phyloP scores from a whole-genome alignment of 2,329 filamentous ascomycete species.

The Fragosphaeria purpurea region DNA sequence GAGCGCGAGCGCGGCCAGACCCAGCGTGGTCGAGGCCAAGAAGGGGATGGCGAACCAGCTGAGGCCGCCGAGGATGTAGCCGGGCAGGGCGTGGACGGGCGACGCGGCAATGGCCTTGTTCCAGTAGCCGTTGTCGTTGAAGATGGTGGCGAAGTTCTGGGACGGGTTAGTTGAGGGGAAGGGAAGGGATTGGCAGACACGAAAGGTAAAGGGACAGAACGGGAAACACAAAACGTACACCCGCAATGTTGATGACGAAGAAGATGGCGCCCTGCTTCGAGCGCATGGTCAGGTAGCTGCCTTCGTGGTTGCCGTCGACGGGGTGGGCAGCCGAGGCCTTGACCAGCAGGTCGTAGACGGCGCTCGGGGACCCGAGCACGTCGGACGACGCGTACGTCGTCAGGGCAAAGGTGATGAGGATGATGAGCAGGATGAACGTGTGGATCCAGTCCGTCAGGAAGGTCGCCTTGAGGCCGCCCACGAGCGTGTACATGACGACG shows the following conservation, averaged over 20 bases:
- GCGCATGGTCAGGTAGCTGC: constrained; percentile 80
- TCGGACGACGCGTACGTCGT: constrained; percentile 68
- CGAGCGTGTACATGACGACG: constrained; percentile 69
- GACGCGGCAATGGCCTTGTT: constrained; percentile 89
- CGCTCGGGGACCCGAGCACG: constrained; percentile 61
- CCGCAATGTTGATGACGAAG: constrained; percentile 71
- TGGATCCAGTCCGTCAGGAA: constrained; percentile 82
- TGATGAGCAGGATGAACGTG: constrained; percentile 72
- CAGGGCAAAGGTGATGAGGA: constrained; percentile 78
- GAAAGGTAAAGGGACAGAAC: too few relatives aligned
- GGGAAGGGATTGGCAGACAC: too few relatives aligned
- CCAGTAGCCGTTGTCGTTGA: constrained; percentile 82
- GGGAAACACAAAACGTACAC: background rate
- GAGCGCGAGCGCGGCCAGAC: constrained; percentile 68
- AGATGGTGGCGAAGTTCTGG: constrained; percentile 68
- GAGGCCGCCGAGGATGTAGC: constrained; percentile 78
- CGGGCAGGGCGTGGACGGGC: constrained; percentile 75
- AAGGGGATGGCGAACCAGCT: constrained; percentile 91
- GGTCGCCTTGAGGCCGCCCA: constrained; percentile 75
- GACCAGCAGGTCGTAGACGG: constrained; percentile 69
- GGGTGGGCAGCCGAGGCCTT: constrained; percentile 60
- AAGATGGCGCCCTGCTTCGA: constrained; percentile 75
- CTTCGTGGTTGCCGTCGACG: constrained; percentile 67
- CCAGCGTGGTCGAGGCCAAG: constrained; percentile 82
- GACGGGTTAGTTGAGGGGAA: too few relatives aligned